Evolutionary conservation across 345 rosid genomes (phyloP).

Genomic region (Moricandia moricandioides): DNA sequence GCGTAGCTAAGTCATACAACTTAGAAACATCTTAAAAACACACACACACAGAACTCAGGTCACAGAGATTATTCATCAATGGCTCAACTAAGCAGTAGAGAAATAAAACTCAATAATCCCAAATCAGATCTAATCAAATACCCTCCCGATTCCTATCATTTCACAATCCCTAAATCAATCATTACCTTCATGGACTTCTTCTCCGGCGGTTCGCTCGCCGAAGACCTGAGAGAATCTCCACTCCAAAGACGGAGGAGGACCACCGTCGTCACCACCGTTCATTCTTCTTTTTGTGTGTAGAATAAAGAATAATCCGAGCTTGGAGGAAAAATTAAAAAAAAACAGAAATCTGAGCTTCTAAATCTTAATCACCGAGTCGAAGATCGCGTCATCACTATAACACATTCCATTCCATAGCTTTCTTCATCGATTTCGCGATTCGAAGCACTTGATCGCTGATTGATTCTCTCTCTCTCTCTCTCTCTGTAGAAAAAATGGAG

Average conservation of each 20-base stretch:
- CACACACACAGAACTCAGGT: not conserved
- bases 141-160: slow-evolving; percentile 37
- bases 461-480: slow-evolving; percentile 27
- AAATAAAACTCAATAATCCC: slow-evolving; percentile 41
- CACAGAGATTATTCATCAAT: slow-evolving; percentile 30
- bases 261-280: slow-evolving; percentile 62
- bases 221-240: slow-evolving; percentile 97
- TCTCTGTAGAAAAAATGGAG: slow-evolving; percentile 35
- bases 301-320: slow-evolving; percentile 28
- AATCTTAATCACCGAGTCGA: slow-evolving; percentile 36
- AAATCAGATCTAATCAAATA: slow-evolving; percentile 60
- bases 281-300: slow-evolving; percentile 29
- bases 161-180: not conserved
- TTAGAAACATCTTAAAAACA: slow-evolving; percentile 10
- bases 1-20: not conserved
- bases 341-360: slow-evolving; percentile 38
- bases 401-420: slow-evolving; percentile 36
- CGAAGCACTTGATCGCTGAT: slow-evolving; percentile 37
- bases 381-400: slow-evolving; percentile 41
- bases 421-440: slow-evolving; percentile 24
- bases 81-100: slow-evolving; percentile 33
- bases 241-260: slow-evolving; percentile 60
- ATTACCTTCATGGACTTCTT: slow-evolving; percentile 85
- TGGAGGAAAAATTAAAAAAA: too few species aligned
- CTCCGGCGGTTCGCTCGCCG: slow-evolving; percentile 88